Evolutionary conservation across 345 rosid genomes (phyloP).

Genomic region (Combretum micranthum): DNA sequence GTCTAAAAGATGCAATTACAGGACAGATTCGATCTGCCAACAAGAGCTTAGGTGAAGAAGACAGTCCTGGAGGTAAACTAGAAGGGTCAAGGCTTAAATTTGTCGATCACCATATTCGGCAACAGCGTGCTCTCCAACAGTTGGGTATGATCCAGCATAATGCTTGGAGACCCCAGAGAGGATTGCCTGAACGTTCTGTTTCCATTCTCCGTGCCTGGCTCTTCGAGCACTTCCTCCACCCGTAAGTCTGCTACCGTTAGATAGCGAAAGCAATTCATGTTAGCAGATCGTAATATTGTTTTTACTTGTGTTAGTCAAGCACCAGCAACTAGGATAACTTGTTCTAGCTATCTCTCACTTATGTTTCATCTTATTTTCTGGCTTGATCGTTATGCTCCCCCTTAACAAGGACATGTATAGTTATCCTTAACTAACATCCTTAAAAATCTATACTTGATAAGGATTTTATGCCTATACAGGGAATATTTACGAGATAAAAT

Average conservation of each 20-base stretch:
- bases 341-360: no score
- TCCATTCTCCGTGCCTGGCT: constrained; percentile 99
- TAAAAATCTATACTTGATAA: no score
- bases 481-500: no score
- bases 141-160: constrained; percentile 96
- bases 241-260: constrained; percentile 35
- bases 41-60: constrained; percentile 91
- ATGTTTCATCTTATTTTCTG: no score
- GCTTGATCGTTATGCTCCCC: no score
- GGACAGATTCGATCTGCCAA: constrained; percentile 78
- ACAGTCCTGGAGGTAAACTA: constrained; percentile 49
- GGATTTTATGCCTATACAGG: no score
- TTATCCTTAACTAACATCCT: no score
- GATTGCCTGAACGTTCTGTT: constrained; percentile 89
- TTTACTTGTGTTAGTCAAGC: no score
- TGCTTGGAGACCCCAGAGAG: constrained; percentile 99
- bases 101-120: constrained; percentile 87
- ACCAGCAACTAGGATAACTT: no score
- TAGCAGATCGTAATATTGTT: no score
- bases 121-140: constrained; percentile 93
- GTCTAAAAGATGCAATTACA: constrained; percentile 83
- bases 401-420: no score
- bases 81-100: constrained; percentile 92
- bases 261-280: background rate
- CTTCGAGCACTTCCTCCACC: constrained; percentile 96